Evolutionary conservation across 2,329 filamentous ascomycete genomes (phyloP).

Genomic region (Teratosphaeria pseudoeucalypti): DNA sequence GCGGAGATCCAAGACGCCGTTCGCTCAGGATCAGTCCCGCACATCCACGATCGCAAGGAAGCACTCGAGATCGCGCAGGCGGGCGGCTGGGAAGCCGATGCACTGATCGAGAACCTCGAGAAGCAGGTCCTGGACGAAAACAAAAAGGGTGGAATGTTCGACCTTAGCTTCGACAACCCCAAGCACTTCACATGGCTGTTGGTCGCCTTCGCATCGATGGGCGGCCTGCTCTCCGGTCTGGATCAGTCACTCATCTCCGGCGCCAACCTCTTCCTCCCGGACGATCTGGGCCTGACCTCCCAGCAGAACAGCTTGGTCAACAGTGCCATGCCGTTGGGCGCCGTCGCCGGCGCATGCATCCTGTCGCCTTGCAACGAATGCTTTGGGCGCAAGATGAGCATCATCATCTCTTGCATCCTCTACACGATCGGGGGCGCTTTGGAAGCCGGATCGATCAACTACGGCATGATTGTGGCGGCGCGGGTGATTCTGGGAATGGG

Average conservation of each 20-base stretch:
- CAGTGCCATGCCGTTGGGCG: slow-evolving; percentile 60
- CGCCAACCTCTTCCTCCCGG: slow-evolving; percentile 56
- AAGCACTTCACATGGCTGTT: slow-evolving; percentile 57
- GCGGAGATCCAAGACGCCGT: slow-evolving; percentile 19
- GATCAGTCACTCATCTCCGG: slow-evolving; percentile 65
- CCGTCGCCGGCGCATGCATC: slow-evolving; percentile 58
- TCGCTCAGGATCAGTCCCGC: slow-evolving; percentile 20
- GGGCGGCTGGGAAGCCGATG: slow-evolving; percentile 35
- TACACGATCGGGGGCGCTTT: slow-evolving; percentile 62
- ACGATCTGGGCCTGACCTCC: slow-evolving; percentile 43
- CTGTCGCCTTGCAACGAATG: slow-evolving; percentile 58
- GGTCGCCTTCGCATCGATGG: slow-evolving; percentile 64
- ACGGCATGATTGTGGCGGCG: slow-evolving; percentile 59
- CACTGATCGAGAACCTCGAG: slow-evolving; percentile 33
- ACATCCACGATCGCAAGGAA: slow-evolving; percentile 17
- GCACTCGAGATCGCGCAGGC: slow-evolving; percentile 23
- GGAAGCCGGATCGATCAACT: slow-evolving; percentile 57
- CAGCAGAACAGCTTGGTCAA: slow-evolving; percentile 57
- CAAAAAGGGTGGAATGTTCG: slow-evolving; percentile 36
- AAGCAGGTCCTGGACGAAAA: slow-evolving; percentile 27
- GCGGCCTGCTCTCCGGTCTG: slow-evolving; percentile 59
- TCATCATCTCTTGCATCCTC: slow-evolving; percentile 57
- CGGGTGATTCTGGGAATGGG: slow-evolving; percentile 60
- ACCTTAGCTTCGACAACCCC: slow-evolving; percentile 51
- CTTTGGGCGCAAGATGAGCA: slow-evolving; percentile 56